Base-by-base conservation (phyloP, 768 basidiomycete genomes). In the Auricularia auricula-judae region DNA sequence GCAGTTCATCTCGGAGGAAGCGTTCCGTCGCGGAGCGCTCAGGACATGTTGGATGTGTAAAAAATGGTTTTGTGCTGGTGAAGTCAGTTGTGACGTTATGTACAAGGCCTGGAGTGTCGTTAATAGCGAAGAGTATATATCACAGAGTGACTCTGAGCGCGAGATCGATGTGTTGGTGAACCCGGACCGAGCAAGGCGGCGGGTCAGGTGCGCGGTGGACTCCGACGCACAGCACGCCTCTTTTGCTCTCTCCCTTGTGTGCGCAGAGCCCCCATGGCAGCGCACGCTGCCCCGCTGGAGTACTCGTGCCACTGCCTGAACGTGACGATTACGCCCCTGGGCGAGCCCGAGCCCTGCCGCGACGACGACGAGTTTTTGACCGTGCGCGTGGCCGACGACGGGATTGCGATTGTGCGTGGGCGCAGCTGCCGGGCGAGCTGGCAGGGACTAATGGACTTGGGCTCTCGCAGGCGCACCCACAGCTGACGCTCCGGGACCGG, bases 381-480 rank as follows among this genome's bases (percentile, higher is more conserved):
- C 78, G 77, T 87, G 43, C 84, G 83, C 71, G 86, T 88, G 61
- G 85, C 81, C 18, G 84, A 88, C 64, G 80, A 85, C 59, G 88
- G 88, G 47, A 81, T 91, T 64, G 73, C 72, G 56, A 80, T 90
- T 62, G 89, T 91, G 70, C 62, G 86, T 79, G 29, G 29, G 29
- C 29, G 29, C 29, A 0, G 29, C 29, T 29, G 29, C 29, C 29
- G 29, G 29, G 29, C 29, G 29, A 0, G 29, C 29, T 29, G 29
- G 29, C 29, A 29, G 29, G 29, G 29, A 29, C 29, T 29, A 34
- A 42, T 10, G 36, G 1, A 18, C 29, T 18, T 5, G 21, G 35
- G n/a, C n/a, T 43, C 39, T 29, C 42, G 11, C 69, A 91, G 89
- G 75, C 74, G 33, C 87, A 91, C 67, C 82, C 84, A 3, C 85